Conservation (phyloP, 805 yeast species). For the Sugiyamaella qingdaonensis region DNA sequence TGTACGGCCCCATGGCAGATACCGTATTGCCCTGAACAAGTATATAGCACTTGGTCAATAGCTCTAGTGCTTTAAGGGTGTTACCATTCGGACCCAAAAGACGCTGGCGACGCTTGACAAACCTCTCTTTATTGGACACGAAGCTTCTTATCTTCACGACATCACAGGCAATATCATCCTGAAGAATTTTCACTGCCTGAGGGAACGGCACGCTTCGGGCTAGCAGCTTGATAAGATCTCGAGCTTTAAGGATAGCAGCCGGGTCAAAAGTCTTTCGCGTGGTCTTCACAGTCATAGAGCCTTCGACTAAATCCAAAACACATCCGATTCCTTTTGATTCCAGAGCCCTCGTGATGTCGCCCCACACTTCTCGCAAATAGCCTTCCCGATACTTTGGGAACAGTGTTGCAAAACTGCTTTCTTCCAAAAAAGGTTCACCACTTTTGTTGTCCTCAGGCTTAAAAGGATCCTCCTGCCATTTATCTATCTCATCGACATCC, state of each 20-base stretch:
- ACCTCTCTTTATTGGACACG: constrained; percentile 87
- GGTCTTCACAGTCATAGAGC: constrained; percentile 95
- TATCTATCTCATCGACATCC: constrained; percentile 94
- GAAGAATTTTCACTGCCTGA: constrained; percentile 86
- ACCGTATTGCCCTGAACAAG: constrained; percentile 97
- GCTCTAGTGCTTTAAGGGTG: constrained; percentile 90
- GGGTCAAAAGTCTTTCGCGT: constrained; percentile 96
- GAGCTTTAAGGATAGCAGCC: constrained; percentile 84
- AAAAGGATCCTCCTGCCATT: constrained; percentile 88
- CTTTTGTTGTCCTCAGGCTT: constrained; percentile 82
- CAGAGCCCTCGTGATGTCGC: constrained; percentile 79
- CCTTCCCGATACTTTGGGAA: constrained; percentile 96
- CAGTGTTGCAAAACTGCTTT: constrained; percentile 87
- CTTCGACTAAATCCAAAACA: constrained; percentile 85
- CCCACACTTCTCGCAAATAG: constrained; percentile 86
- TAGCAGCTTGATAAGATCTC: constrained; percentile 87
- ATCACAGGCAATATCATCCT: constrained; percentile 93
- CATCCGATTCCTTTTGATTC: constrained; percentile 73
- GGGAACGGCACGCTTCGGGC: constrained; percentile 97
- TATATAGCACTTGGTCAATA: constrained; percentile 91
- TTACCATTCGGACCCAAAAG: constrained; percentile 96
- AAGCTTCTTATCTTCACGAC: constrained; percentile 90
- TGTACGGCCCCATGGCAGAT: constrained; percentile 93
- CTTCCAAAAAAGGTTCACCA: constrained; percentile 90
- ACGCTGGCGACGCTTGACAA: constrained; percentile 92